These are phyloP conservation scores for Globisporangium megalacanthum DNA, from an alignment of 352 stramenopile species.

Conservation along the genomic window DNA sequence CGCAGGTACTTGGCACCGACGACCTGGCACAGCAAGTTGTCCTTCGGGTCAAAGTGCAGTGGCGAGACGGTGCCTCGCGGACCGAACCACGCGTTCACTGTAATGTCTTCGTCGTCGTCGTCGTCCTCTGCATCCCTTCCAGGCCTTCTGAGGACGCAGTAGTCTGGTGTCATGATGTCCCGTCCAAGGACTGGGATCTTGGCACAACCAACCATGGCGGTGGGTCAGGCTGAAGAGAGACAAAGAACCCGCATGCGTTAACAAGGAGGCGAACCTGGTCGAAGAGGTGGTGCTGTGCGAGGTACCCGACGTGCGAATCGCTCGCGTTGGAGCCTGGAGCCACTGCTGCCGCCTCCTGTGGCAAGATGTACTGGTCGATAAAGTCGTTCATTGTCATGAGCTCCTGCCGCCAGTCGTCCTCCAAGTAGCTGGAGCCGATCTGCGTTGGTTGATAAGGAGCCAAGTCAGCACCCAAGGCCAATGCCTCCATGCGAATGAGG, in stretches of 20 bases:
- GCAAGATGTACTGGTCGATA: conserved; percentile 52
- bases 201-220: neutral
- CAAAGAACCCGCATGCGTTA: too few species aligned
- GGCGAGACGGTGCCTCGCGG: conserved; percentile 76
- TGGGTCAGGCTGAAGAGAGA: too few species aligned
- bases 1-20: conserved; percentile 80
- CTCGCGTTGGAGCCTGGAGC: neutral
- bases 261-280: conserved; percentile 51
- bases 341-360: neutral
- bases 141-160: conserved; percentile 62
- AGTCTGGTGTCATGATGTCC: conserved; percentile 87
- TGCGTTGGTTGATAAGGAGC: conserved; percentile 9
- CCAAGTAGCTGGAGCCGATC: conserved; percentile 75
- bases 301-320: conserved; percentile 40
- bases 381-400: conserved; percentile 83
- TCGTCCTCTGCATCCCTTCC: conserved; percentile 29
- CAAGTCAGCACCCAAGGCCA: too few species aligned
- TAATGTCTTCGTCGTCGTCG: conserved; percentile 56
- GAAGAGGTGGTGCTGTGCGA: conserved; percentile 89
- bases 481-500: too few species aligned
- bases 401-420: conserved; percentile 72
- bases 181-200: conserved; percentile 72
- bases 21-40: conserved; percentile 88
- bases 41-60: conserved; percentile 86
- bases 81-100: conserved; percentile 87